Evolutionary conservation across 768 basidiomycete genomes (phyloP), one percentile per base, ranked within the genome.

Genomic region (Trametes sanguinea): DNA sequence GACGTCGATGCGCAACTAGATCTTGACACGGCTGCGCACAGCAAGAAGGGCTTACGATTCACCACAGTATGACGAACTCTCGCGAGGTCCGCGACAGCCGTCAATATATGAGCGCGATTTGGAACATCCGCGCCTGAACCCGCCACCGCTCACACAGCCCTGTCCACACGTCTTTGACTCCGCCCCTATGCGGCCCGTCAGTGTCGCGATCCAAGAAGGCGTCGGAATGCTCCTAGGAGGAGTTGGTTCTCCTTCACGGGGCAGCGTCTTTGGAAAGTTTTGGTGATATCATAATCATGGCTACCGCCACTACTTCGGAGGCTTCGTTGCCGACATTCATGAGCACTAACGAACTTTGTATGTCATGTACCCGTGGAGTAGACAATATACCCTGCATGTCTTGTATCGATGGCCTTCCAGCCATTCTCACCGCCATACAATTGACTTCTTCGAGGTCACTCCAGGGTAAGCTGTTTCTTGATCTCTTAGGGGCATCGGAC

Each of bases 91-190:
- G 3, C 80, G 88, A 27, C 78, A 85, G 65, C 82, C 89, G 16
- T 92, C 89, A 11, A 87, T 88, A 40, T 89, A 90, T 71, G 90
- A 92, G 71, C 84, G 86, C 48, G 88, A 92, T 61, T 76, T 92
- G 53, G 82, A 83, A 61, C 81, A 80, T 54, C 85, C 65, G 27
- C 80, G 80, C 27, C 70, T 81, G 52, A 76, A 61, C 35, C 74
- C 77, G 13, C 74, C 72, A 27, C 83, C 83, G 1, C 78, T 92
- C n/a, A 78, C 80, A 6, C 89, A 92, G 71, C 90, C 91, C 2
- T 87, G 85, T 61, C 89, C 90, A 8, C 90, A 93, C 72, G 87
- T 90, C 1, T 91, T 83, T 66, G 91, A 93, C 70, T 84, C 86
- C 16, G 80, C 85, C 16, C 86, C 88, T 17, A 88, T 90, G 85